These are phyloP conservation scores for Neoscytalidium dimidiatum DNA, from an alignment of 2,329 filamentous ascomycete species.

Conservation along the genomic window DNA sequence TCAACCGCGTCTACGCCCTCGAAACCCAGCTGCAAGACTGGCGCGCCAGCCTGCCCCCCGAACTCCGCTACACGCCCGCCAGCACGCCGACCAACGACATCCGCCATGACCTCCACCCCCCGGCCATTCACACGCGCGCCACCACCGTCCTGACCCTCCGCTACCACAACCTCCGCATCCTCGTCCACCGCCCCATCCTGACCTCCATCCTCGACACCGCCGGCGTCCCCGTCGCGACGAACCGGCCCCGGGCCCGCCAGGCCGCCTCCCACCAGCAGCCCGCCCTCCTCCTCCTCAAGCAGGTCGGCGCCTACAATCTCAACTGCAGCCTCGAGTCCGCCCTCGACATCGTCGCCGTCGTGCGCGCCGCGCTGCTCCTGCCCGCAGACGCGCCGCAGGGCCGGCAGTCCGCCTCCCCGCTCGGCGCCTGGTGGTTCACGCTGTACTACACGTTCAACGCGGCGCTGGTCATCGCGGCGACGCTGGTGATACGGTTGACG, in stretches of 20 bases:
- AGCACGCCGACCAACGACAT: neutral
- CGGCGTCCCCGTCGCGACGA: constrained; percentile 9
- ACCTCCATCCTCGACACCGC: constrained; percentile 38
- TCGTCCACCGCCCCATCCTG: constrained; percentile 45
- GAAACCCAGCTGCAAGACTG: constrained; percentile 44
- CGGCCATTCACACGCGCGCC: constrained; percentile 32
- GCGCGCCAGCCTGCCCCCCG: constrained; percentile 36
- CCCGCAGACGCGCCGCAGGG: constrained; percentile 22
- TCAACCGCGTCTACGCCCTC: constrained; percentile 33
- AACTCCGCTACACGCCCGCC: constrained; percentile 23
- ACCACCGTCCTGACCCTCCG: constrained; percentile 47
- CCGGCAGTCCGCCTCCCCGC: neutral
- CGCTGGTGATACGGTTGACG: constrained; percentile 25
- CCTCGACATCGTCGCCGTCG: constrained; percentile 37
- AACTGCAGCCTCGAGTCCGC: constrained; percentile 37
- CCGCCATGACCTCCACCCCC: neutral
- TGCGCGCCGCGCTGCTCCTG: constrained; percentile 30
- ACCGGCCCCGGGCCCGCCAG: constrained; percentile 24
- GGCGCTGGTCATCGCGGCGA: constrained; percentile 36
- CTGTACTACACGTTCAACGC: constrained; percentile 39
- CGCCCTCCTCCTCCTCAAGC: too few relatives aligned
- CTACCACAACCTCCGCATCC: constrained; percentile 45
- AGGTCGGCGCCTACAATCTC: constrained; percentile 37
- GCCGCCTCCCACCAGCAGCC: too few relatives aligned
- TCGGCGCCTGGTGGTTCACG: constrained; percentile 46